These are phyloP conservation scores for Ophiorrhiza pumila DNA, from an alignment of 257 asterid species.

Conservation along the genomic window DNA sequence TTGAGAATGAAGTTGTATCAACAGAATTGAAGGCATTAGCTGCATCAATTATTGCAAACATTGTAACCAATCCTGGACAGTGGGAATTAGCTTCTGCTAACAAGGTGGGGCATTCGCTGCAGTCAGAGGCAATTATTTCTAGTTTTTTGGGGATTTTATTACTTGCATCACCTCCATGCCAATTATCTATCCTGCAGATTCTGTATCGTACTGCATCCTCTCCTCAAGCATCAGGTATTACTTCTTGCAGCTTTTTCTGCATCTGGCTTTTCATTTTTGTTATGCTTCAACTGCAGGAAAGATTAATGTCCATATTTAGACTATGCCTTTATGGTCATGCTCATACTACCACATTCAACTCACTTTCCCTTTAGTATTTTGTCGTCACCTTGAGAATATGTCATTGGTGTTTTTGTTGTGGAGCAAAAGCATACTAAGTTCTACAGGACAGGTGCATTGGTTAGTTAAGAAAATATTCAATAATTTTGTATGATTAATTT, in stretches of 20 bases:
- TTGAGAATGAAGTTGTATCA: slow-evolving; percentile 16
- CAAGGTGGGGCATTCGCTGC: slow-evolving; percentile 18
- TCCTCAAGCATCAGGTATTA: slow-evolving; percentile 31
- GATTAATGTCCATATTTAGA: background rate
- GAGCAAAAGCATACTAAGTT: background rate
- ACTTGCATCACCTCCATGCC: slow-evolving; percentile 21
- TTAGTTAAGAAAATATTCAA: background rate
- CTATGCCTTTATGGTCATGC: background rate
- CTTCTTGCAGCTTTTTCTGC: background rate
- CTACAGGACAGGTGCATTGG: background rate
- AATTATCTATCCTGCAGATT: slow-evolving; percentile 20
- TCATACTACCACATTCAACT: background rate
- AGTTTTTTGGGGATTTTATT: slow-evolving; percentile 13
- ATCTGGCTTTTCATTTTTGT: background rate
- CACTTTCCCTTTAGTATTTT: background rate
- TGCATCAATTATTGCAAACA: slow-evolving; percentile 24
- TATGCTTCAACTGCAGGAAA: background rate
- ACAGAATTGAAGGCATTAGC: slow-evolving; percentile 22
- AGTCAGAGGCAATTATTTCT: slow-evolving; percentile 24
- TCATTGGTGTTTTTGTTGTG: background rate
- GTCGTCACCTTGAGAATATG: background rate
- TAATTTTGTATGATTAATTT: background rate
- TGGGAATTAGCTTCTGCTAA: slow-evolving; percentile 36
- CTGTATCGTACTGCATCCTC: slow-evolving; percentile 22
- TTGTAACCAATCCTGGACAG: slow-evolving; percentile 25